Evolutionary conservation across 306 rosid genomes (phyloP).

Genomic region (Prunus kanzakura): DNA sequence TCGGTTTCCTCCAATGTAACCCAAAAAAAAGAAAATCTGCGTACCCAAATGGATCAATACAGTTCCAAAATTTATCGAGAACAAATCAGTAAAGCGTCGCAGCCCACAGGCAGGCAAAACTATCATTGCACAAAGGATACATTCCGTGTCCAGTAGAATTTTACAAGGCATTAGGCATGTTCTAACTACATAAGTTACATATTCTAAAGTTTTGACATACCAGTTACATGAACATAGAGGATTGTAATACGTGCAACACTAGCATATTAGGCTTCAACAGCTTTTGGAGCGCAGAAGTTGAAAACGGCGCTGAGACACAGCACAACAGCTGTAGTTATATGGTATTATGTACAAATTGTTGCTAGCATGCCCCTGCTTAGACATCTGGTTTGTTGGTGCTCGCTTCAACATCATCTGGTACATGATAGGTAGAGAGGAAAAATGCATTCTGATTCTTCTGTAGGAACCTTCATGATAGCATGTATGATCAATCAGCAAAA

Average conservation of each 20-base stretch:
- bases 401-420: constrained; percentile 52
- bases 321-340: neutral
- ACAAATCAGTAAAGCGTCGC: too few species aligned
- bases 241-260: neutral
- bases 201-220: neutral
- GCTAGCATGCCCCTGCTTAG: constrained; percentile 15
- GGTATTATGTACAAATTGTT: constrained; percentile 19
- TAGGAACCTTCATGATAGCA: constrained; percentile 61
- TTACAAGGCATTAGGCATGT: neutral
- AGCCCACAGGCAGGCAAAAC: neutral
- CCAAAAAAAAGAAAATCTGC: neutral
- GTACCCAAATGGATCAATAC: neutral
- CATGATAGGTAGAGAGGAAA: constrained; percentile 67
- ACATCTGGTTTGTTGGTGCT: constrained; percentile 46
- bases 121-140: neutral
- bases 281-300: neutral
- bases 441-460: constrained; percentile 51
- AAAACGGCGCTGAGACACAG: neutral
- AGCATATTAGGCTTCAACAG: constrained; percentile 3
- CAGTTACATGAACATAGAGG: neutral
- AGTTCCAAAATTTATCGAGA: neutral
- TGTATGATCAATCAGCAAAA: neutral
- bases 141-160: neutral
- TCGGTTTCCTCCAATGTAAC: too few species aligned
- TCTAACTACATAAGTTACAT: neutral